These are phyloP conservation scores for Candida anutae DNA, from an alignment of 1,139 yeast species.

Conservation along the genomic window DNA sequence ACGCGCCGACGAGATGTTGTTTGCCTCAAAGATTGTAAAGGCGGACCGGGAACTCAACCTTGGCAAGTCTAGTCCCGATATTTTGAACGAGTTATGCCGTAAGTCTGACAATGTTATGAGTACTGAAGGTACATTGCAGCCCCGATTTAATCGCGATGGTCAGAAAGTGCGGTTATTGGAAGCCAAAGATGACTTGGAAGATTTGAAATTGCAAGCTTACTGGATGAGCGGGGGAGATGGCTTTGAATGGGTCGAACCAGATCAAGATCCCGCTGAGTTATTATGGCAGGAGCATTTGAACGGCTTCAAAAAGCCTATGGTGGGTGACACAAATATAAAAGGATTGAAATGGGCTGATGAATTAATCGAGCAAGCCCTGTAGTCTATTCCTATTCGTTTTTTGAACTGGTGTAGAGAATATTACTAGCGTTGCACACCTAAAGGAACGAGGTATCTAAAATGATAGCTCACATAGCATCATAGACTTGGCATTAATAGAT, in stretches of 20 bases:
- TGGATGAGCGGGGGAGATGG: slow-evolving; percentile 76
- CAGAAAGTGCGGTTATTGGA: slow-evolving; percentile 33
- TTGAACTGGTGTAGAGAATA: no score
- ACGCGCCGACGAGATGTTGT: slow-evolving; percentile 62
- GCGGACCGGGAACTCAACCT: slow-evolving; percentile 49
- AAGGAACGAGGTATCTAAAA: no score
- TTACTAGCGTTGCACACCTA: no score
- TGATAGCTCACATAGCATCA: no score
- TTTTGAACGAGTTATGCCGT: slow-evolving; percentile 35
- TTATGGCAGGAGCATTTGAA: slow-evolving; percentile 41
- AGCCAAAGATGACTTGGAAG: slow-evolving; percentile 40
- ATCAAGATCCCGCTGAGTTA: slow-evolving; percentile 68
- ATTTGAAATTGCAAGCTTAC: slow-evolving; percentile 58
- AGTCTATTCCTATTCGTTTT: no score
- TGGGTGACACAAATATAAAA: slow-evolving; percentile 4
- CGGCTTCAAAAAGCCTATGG: slow-evolving; percentile 13
- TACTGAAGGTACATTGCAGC: slow-evolving; percentile 19
- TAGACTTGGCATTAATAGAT: no score
- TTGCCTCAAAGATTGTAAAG: slow-evolving; percentile 59
- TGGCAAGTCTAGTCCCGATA: slow-evolving; percentile 26
- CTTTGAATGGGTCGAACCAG: slow-evolving; percentile 76
- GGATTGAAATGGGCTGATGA: slow-evolving; percentile 18
- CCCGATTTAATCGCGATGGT: slow-evolving; percentile 32
- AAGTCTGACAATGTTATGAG: slow-evolving; percentile 16
- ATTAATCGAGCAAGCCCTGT: slow-evolving; percentile 10